Conservation (phyloP, 2,329 filamentous ascomycete genomes). For the Pseudophaeomoniella oleicola region DNA sequence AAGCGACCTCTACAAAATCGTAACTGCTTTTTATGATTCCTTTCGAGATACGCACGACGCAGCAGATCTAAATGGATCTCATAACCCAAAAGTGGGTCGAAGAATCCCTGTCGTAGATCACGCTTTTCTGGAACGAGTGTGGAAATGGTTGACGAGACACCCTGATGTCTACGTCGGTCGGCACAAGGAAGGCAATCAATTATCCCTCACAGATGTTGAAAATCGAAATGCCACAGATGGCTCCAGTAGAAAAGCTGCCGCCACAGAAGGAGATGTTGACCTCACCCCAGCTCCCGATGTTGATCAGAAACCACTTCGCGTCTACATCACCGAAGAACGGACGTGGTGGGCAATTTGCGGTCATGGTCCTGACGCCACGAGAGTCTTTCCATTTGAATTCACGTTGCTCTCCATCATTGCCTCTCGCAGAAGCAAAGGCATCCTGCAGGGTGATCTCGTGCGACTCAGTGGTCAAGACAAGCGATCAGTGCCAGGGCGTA, state of each 20-base stretch:
- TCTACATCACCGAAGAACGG: conserved; percentile 39
- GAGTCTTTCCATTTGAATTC: conserved; percentile 40
- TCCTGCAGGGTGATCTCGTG: conserved; percentile 42
- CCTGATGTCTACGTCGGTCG: conserved; percentile 38
- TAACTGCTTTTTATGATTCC: background rate
- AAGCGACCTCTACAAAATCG: background rate
- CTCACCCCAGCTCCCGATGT: background rate
- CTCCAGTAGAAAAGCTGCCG: background rate
- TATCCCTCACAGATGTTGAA: conserved; percentile 16
- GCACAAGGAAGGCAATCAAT: conserved; percentile 23
- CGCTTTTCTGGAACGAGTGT: conserved; percentile 37
- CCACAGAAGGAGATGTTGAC: conserved; percentile 7
- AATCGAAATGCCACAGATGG: background rate
- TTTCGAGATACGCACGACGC: conserved; percentile 1
- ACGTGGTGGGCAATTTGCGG: conserved; percentile 47
- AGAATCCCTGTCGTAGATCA: conserved; percentile 28
- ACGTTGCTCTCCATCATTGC: conserved; percentile 44
- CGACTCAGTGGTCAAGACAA: conserved; percentile 47
- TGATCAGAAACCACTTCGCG: conserved; percentile 16
- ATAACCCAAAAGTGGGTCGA: conserved; percentile 4
- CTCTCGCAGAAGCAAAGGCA: conserved; percentile 35
- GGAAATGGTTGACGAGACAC: conserved; percentile 42
- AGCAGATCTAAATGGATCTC: conserved; percentile 1
- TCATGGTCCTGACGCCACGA: conserved; percentile 40
- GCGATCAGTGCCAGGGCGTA: conserved; percentile 47